Percentiles rank a stretch among this genome's conserved stretches.
Evolutionary conservation across 345 rosid species (phyloP).

Genomic region (Tarenaya hassleriana): DNA sequence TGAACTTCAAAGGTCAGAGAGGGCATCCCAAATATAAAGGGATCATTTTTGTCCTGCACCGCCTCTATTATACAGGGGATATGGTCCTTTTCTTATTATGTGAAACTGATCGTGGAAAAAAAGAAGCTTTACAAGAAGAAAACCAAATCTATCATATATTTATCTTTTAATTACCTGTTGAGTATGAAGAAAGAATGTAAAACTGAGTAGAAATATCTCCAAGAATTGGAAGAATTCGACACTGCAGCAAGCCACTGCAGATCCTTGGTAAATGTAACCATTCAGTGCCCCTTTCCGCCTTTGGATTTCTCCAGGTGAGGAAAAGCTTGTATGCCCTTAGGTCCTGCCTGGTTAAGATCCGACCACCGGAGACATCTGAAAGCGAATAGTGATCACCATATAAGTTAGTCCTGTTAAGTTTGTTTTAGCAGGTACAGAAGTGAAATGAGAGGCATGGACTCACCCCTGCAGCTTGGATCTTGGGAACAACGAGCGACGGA

Average conservation of each 20-base stretch:
- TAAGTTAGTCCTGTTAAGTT: constrained; percentile 12
- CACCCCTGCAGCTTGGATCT: constrained; percentile 73
- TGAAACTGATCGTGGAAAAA: not conserved
- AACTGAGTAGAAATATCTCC: constrained; percentile 29
- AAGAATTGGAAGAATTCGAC: constrained; percentile 15
- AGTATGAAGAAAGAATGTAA: constrained; percentile 33
- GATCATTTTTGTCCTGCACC: too few species aligned
- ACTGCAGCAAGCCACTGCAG: constrained; percentile 18
- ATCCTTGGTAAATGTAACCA: constrained; percentile 12
- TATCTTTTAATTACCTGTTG: constrained; percentile 15
- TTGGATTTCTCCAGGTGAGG: constrained; percentile 56
- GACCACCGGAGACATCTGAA: constrained; percentile 58
- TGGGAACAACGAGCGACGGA: constrained; percentile 71
- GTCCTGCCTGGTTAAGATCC: constrained; percentile 84
- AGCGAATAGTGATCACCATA: not conserved
- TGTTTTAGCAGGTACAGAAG: not conserved
- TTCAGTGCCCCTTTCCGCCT: constrained; percentile 31
- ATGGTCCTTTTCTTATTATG: constrained; percentile 9
- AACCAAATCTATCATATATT: constrained; percentile 12
- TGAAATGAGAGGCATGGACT: constrained; percentile 23
- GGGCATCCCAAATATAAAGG: too few species aligned
- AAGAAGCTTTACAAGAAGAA: constrained; percentile 9
- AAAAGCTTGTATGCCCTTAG: constrained; percentile 58
- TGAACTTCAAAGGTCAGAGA: too few species aligned
- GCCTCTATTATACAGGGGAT: too few species aligned